Percentiles rank a stretch among this genome's conserved stretches.
phyloP scores from a whole-genome alignment of 139 green algal species.

The Chlamydomonas incerta region DNA sequence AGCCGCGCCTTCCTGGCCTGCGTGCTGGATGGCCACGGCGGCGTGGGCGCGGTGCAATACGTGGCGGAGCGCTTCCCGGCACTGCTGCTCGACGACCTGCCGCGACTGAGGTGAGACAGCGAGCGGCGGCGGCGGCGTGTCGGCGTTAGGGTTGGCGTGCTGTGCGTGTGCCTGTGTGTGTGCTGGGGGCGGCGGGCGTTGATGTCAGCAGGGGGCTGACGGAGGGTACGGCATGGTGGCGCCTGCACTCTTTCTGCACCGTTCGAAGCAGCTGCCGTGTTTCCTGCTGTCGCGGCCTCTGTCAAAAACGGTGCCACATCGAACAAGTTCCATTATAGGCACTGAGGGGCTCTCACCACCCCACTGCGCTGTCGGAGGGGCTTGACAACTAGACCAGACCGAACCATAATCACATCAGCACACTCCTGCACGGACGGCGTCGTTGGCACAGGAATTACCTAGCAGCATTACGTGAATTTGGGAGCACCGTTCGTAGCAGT shows the following conservation, averaged over 20 bases:
- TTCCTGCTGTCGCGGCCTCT: not conserved
- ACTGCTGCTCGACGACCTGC: conserved; percentile 18
- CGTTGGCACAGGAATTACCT: too few species aligned
- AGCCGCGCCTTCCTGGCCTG: conserved; percentile 27
- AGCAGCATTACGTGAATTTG: too few species aligned
- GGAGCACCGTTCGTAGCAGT: not conserved
- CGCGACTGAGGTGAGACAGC: conserved; percentile 1
- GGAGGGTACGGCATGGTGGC: too few species aligned
- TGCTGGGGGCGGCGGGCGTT: too few species aligned
- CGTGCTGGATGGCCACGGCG: conserved; percentile 30
- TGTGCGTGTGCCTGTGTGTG: too few species aligned
- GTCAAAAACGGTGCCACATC: not conserved
- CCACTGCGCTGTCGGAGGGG: conserved; percentile 3
- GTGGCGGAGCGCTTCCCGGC: conserved; percentile 30
- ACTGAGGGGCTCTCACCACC: not conserved
- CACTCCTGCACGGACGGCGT: too few species aligned
- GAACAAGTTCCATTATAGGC: not conserved
- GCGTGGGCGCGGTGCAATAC: conserved; percentile 24
- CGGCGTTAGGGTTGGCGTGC: too few species aligned
- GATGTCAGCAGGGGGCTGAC: too few species aligned
- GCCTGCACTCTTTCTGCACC: too few species aligned
- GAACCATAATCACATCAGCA: not conserved
- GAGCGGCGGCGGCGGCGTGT: too few species aligned
- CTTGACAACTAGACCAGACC: not conserved
- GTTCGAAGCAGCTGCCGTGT: conserved; percentile 2